Evolutionary conservation across 371 early-diverging fungal genomes (phyloP), one percentile per base, ranked within the genome.

Genomic region (Lichtheimia ornata): DNA sequence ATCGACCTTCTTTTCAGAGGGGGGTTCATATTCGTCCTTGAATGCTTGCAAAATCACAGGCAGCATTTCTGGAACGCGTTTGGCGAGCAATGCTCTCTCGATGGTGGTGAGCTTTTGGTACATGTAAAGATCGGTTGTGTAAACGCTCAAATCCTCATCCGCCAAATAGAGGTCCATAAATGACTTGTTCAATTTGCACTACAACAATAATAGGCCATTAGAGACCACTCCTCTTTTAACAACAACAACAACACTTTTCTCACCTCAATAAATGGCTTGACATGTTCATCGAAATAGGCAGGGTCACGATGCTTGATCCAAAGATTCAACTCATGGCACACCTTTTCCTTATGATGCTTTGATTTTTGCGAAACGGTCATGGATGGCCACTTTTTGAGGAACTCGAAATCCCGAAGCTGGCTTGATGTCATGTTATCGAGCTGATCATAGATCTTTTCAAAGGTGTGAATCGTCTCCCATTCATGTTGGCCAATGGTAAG

Each of bases 301-400:
- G 55, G 30, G 50, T 86, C 84, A 43, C 81, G 83, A 20, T 73
- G 71, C 68, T 77, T 84, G 28, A 86, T 27, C 82, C 84, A 86
- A 22, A 86, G 53, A 61, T 84, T 83, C 18, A 84, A 54, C 63
- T 86, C 86, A 59, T 86, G 78, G 25, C 84, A 84, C 2, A 59
- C 70, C 55, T 68, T 65, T 12, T 74, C 18, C n/a, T 69, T 61
- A 42, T 78, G 65, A 1, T 64, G 47, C 25, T 72, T 50, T 13
- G 71, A 30, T 20, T 78, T 81, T 28, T 69, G 42, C 2, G 56
- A 42, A 5, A 60, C 11, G 5, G 27, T 20, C 9, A 70, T 44
- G 0, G 35, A 27, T 22, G 63, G 51, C 79, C 81, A 81, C 2
- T 28, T 59, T 4, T 55, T 64, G 12, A 78, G 52, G 7, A 71